A percentile compares a stretch with the other conserved stretches of the same genome.
Conservation (phyloP, 1,139 yeast species). For the Debaryomyces nepalensis region DNA sequence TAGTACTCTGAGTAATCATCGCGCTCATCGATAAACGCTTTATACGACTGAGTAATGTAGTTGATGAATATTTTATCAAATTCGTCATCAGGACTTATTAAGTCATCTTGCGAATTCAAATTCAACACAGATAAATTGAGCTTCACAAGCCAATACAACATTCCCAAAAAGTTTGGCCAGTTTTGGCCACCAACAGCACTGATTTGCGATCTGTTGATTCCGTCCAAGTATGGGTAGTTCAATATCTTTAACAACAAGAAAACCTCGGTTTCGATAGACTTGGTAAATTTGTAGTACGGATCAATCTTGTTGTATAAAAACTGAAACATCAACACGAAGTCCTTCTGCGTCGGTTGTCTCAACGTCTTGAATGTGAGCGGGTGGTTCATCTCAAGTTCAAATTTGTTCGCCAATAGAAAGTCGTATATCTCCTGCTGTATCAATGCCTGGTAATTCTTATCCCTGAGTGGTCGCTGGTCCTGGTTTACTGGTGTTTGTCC, state of each 20-base stretch:
- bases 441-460: constrained; percentile 64
- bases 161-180: constrained; percentile 85
- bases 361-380: constrained; percentile 68
- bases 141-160: constrained; percentile 78
- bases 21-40: constrained; percentile 63
- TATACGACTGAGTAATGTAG: constrained; percentile 70
- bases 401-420: constrained; percentile 63
- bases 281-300: constrained; percentile 74
- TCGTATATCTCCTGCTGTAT: constrained; percentile 71
- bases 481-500: constrained; percentile 14
- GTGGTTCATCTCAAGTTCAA: constrained; percentile 75
- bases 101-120: constrained; percentile 33
- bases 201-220: constrained; percentile 80
- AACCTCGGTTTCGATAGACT: constrained; percentile 76
- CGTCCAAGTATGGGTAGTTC: constrained; percentile 80
- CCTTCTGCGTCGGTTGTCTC: constrained; percentile 84
- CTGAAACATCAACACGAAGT: constrained; percentile 76
- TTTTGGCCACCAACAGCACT: constrained; percentile 92
- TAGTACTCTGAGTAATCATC: constrained; percentile 63
- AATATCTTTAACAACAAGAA: constrained; percentile 65
- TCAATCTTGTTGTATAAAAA: constrained; percentile 79
- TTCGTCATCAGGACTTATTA: constrained; percentile 44
- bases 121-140: constrained; percentile 54
- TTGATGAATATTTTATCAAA: constrained; percentile 66
- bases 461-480: constrained; percentile 83